Percentiles rank a stretch among this genome's conserved stretches.
These are phyloP conservation scores for Peterozyma xylosa DNA, from an alignment of 805 yeast species.

Conservation along the genomic window DNA sequence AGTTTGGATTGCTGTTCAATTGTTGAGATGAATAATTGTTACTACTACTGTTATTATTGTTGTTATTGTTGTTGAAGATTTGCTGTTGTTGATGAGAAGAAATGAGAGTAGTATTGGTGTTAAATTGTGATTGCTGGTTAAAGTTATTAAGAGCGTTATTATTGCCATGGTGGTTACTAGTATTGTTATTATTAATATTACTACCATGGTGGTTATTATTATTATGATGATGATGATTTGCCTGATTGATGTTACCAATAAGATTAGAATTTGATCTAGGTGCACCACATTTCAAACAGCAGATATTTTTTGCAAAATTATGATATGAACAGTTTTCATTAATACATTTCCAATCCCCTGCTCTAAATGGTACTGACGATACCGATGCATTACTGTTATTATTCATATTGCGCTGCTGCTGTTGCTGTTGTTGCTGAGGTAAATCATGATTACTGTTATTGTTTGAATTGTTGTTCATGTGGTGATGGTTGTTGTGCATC, in stretches of 20 bases:
- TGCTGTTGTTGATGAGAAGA: no score
- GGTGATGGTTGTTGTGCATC: not conserved
- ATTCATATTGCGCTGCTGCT: slow-evolving; percentile 1
- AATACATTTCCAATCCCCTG: slow-evolving; percentile 94
- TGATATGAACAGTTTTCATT: slow-evolving; percentile 77
- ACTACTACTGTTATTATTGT: no score
- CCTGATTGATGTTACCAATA: slow-evolving; percentile 7
- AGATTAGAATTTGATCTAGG: slow-evolving; percentile 31
- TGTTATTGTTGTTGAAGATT: no score
- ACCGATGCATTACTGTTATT: slow-evolving; percentile 16
- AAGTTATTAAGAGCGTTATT: no score
- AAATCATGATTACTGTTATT: not conserved
- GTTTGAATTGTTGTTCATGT: not conserved
- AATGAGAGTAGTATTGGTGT: no score
- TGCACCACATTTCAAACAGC: slow-evolving; percentile 84
- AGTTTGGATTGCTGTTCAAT: no score
- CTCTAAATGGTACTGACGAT: slow-evolving; percentile 80
- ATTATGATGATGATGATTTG: slow-evolving; percentile 21
- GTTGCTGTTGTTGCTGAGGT: not conserved
- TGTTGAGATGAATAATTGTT: no score
- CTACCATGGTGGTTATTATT: slow-evolving; percentile 11
- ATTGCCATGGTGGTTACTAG: slow-evolving; percentile 4
- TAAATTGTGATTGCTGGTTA: no score
- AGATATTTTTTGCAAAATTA: slow-evolving; percentile 84
- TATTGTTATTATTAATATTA: slow-evolving; percentile 4